Evolutionary conservation across 2,329 filamentous ascomycete species (phyloP).

Genomic region (Alternaria panax): DNA sequence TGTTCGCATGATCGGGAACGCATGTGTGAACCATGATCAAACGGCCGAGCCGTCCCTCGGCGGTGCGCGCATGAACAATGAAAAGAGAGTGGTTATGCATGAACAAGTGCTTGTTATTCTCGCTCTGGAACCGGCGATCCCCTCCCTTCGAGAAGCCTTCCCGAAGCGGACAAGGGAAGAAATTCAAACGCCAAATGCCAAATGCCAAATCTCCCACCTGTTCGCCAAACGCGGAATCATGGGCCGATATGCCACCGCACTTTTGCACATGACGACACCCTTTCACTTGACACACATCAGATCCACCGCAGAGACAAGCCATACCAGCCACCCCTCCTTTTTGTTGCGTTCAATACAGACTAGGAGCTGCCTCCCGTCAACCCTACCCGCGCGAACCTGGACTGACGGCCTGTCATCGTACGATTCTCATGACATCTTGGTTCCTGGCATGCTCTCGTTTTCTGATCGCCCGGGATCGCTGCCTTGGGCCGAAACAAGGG

Average conservation of each 20-base stretch:
- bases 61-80: not conserved
- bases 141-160: conserved; percentile 33
- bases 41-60: conserved; percentile 20
- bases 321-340: not conserved
- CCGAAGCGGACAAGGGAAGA: conserved; percentile 16
- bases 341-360: not conserved
- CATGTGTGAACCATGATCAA: conserved; percentile 40
- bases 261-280: conserved; percentile 19
- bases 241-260: not conserved
- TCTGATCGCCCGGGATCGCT: conserved; percentile 34
- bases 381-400: not conserved
- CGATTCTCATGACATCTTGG: not conserved
- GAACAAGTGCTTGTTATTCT: not conserved
- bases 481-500: conserved; percentile 22
- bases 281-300: conserved; percentile 23
- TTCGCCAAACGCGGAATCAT: conserved; percentile 33
- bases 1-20: conserved; percentile 22
- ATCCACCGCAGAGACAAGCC: not conserved
- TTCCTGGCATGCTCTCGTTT: conserved; percentile 1
- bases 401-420: not conserved
- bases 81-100: conserved; percentile 6
- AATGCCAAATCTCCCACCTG: conserved; percentile 21
- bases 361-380: conserved; percentile 1
- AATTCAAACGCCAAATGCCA: not conserved
- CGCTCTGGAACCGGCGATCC: conserved; percentile 24